Percentiles rank a stretch among this genome's conserved stretches.
Conservation (phyloP, 139 green algal species). For the Pycnococcus provasolii region DNA sequence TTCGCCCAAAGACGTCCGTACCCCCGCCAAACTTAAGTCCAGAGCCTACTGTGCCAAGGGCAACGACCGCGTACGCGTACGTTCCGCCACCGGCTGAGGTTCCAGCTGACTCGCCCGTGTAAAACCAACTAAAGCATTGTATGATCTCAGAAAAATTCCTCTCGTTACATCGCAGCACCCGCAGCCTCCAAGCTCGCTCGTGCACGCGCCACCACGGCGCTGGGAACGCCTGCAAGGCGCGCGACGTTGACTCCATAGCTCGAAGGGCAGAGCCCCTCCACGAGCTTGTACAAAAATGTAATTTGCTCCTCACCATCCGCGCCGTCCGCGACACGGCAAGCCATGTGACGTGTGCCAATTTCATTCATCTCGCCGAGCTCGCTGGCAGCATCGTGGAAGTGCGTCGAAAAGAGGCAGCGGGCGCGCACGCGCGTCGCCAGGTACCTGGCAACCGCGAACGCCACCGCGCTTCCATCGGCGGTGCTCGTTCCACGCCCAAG, state of each 20-base stretch:
- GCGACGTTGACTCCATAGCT: slow-evolving; percentile 93
- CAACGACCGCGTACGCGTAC: too few relatives aligned
- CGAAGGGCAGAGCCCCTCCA: slow-evolving; percentile 69
- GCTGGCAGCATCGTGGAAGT: slow-evolving; percentile 85
- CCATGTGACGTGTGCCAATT: slow-evolving; percentile 78
- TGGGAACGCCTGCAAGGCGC: slow-evolving; percentile 75
- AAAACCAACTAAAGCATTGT: too few relatives aligned
- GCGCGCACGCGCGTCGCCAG: slow-evolving; percentile 48
- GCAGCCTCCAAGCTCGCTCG: too few relatives aligned
- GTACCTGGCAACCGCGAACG: slow-evolving; percentile 73
- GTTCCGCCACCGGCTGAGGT: too few relatives aligned
- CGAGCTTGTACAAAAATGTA: slow-evolving; percentile 83
- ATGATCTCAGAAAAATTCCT: too few relatives aligned
- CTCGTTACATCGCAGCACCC: too few relatives aligned
- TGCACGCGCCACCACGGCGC: slow-evolving; percentile 31
- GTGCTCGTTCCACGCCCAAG: slow-evolving; percentile 93
- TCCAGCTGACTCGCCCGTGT: too few relatives aligned
- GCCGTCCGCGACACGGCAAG: slow-evolving; percentile 37
- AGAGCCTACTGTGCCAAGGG: too few relatives aligned
- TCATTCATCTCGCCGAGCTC: slow-evolving; percentile 43
- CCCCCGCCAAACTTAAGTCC: too few relatives aligned
- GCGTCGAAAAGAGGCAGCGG: slow-evolving; percentile 88
- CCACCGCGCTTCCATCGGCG: slow-evolving; percentile 85
- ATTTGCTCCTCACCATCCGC: slow-evolving; percentile 45
- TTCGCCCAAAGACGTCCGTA: too few relatives aligned